A percentile compares a stretch with the other conserved stretches of the same genome.
phyloP scores from a whole-genome alignment of 2,329 filamentous ascomycete genomes.

The Bertia moriformis region DNA sequence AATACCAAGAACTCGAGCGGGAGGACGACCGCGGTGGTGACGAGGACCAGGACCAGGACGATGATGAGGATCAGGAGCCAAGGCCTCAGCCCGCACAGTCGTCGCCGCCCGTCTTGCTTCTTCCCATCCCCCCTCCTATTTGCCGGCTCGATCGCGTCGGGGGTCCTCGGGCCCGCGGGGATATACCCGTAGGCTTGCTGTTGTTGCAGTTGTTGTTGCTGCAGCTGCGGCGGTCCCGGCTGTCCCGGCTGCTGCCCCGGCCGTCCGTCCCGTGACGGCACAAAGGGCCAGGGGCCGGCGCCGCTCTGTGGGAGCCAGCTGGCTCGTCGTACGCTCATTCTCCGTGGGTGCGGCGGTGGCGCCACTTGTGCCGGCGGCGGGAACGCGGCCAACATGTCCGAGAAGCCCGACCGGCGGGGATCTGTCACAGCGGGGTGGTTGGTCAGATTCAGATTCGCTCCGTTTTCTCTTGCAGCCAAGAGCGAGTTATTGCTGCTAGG shows the following conservation, averaged over 20 bases:
- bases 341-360: too few species aligned
- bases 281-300: too few species aligned
- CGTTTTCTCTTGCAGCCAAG: too few species aligned
- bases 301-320: too few species aligned
- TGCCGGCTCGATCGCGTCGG: constrained; percentile 5
- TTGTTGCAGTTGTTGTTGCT: too few species aligned
- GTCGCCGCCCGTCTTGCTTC: constrained; percentile 34
- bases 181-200: too few species aligned
- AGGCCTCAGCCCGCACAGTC: constrained; percentile 71
- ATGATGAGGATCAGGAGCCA: constrained; percentile 60
- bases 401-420: constrained; percentile 31
- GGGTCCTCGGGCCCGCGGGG: too few species aligned
- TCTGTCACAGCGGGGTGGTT: too few species aligned
- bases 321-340: constrained; percentile 22
- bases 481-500: too few species aligned
- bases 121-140: too few species aligned
- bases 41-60: constrained; percentile 53
- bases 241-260: background rate
- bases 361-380: constrained; percentile 43
- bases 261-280: too few species aligned
- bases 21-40: constrained; percentile 70
- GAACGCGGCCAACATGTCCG: constrained; percentile 53
- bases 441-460: too few species aligned
- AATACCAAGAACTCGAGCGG: constrained; percentile 56
- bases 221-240: background rate